Base-by-base conservation (phyloP, 768 basidiomycete genomes). In the Trametes coccinea region DNA sequence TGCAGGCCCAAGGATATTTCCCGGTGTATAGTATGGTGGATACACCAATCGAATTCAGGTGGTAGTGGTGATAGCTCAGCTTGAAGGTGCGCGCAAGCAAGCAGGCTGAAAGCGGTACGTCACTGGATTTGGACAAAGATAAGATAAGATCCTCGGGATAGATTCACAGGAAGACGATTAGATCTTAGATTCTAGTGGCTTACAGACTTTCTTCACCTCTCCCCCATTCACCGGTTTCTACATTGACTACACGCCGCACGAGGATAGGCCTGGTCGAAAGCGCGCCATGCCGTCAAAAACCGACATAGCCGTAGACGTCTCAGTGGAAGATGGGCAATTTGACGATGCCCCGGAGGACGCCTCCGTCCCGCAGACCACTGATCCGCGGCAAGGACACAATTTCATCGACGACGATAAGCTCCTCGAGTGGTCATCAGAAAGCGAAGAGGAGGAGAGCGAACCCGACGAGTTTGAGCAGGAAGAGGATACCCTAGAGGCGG, bases 241-340 rank as follows among this genome's bases (percentile, higher is more conserved):
- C 31, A 51, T n/a, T 2, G 5, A 8, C 6, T 7, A 17, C 16
- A 0, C 4, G 29, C 3, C 17, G 10, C 39, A 22, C 22, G 22
- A 22, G 1, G 22, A 22, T 22, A 22, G 16, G 17, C 34, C 22
- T 9, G 5, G n/a, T 10, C 16, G 16, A 41, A 6, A 14, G 31
- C 2, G 1, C 29, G 10, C 2, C 5, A 60, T 57, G 58, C 55
- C 61, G 33, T 33, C 47, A 5, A 33, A 17, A 30, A 40, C 41
- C 1, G 27, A 27, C 14, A 9, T 41, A 5, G 8, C 5, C 3
- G 39, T 40, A 33, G 43, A 59, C 41, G 56, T 70, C 3, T 67
- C 72, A 17, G 65, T 79, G 54, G 81, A 75, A 52, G 73, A 72
- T 29, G 84, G 85, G 16, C 88, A 87, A 66, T 86, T 89, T 62